These are phyloP conservation scores for Smithsoniella earleae DNA, from an alignment of 163 green algal species.

Conservation along the genomic window DNA sequence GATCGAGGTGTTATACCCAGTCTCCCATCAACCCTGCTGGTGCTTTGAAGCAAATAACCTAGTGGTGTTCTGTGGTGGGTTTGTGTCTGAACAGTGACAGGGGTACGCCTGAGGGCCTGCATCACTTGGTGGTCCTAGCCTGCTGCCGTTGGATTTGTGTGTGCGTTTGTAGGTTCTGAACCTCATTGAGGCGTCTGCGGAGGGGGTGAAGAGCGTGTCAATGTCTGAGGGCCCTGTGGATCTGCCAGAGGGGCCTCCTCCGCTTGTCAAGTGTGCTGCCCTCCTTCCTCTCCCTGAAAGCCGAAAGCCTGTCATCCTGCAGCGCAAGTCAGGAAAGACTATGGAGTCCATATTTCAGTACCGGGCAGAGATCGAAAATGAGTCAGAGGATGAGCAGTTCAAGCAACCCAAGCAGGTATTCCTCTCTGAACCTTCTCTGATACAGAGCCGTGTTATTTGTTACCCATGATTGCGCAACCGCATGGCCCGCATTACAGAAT, in stretches of 20 bases:
- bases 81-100: too few species aligned
- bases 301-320: not conserved
- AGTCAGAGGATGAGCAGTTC: not conserved
- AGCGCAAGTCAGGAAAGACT: conserved; percentile 13
- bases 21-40: too few species aligned
- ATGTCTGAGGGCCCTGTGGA: conserved; percentile 22
- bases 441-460: too few species aligned
- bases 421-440: too few species aligned
- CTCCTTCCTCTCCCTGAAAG: not conserved
- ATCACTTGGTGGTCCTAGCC: not conserved
- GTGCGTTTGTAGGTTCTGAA: conserved; percentile 17
- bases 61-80: not conserved
- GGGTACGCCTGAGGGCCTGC: too few species aligned
- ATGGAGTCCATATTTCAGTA: conserved; percentile 26
- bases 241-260: conserved; percentile 16
- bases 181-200: conserved; percentile 12
- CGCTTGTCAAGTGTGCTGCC: conserved; percentile 17
- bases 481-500: too few species aligned
- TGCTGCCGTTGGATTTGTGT: not conserved
- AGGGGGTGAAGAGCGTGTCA: conserved; percentile 24
- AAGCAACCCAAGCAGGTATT: not conserved
- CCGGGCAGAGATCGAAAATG: not conserved
- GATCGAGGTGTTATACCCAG: conserved; percentile 14
- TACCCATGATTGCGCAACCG: too few species aligned
- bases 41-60: not conserved